These are phyloP conservation scores for Gymnopus androsaceus DNA, from an alignment of 1,284 basidiomycete species.

Conservation along the genomic window DNA sequence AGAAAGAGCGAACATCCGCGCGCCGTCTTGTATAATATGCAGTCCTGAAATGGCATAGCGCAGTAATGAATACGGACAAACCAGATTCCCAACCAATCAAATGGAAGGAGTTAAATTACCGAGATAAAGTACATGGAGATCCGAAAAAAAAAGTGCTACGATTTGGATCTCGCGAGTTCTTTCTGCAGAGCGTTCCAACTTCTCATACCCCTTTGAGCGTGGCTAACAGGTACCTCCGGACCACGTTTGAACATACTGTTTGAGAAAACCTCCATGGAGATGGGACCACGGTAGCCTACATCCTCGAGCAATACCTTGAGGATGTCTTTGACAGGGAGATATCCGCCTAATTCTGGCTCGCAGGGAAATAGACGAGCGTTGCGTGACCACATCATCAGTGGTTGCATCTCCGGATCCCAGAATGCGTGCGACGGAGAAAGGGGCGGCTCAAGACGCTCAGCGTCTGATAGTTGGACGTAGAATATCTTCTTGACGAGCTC, in stretches of 20 bases:
- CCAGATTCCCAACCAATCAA: too few species aligned
- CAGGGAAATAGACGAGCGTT: constrained; percentile 16
- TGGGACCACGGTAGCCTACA: constrained; percentile 6
- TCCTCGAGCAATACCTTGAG: background rate
- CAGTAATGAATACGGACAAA: too few species aligned
- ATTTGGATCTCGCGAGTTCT: too few species aligned
- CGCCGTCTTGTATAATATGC: too few species aligned
- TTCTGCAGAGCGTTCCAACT: too few species aligned
- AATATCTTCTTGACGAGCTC: constrained; percentile 8
- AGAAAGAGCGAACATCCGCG: too few species aligned
- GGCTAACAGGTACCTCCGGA: background rate
- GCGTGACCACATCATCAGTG: constrained; percentile 12
- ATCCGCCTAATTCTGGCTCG: constrained; percentile 3
- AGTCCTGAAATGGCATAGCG: too few species aligned
- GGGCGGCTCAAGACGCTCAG: constrained; percentile 11
- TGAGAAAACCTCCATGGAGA: constrained; percentile 13
- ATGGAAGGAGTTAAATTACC: too few species aligned
- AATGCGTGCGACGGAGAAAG: constrained; percentile 13
- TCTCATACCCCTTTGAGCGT: constrained; percentile 9
- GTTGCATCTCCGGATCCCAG: constrained; percentile 8
- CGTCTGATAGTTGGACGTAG: constrained; percentile 15
- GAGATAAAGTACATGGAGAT: too few species aligned
- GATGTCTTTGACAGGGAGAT: constrained; percentile 10
- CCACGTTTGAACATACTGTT: constrained; percentile 1
- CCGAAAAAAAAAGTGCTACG: too few species aligned